Conservation (phyloP, 1,284 basidiomycete species). For the Tremellales sp. region DNA sequence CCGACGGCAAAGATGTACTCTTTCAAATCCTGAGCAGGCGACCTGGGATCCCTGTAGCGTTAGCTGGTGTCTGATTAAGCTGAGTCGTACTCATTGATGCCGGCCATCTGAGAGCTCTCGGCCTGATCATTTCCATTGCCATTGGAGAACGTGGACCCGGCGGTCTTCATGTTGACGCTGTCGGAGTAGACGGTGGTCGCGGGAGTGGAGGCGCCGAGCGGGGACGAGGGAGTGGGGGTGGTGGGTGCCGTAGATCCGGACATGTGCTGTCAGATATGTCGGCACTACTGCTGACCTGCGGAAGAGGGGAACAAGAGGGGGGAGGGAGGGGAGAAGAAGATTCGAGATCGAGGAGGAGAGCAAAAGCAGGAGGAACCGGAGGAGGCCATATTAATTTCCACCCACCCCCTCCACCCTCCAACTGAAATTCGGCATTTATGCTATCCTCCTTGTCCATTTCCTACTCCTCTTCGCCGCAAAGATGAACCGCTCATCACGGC, state of each 20-base stretch:
- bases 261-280: too few relatives aligned
- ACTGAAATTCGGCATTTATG: background rate
- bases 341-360: background rate
- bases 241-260: background rate
- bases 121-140: constrained; percentile 11
- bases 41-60: too few relatives aligned
- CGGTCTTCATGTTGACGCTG: constrained; percentile 1
- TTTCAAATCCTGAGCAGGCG: constrained; percentile 2
- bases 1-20: constrained; percentile 39
- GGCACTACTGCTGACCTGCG: too few relatives aligned
- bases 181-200: constrained; percentile 9
- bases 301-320: too few relatives aligned
- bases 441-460: background rate
- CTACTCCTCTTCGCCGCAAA: background rate
- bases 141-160: background rate
- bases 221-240: background rate
- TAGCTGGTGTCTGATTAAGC: too few relatives aligned
- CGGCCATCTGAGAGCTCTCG: constrained; percentile 23
- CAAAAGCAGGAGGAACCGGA: background rate
- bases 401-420: constrained; percentile 8
- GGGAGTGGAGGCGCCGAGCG: background rate
- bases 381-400: background rate
- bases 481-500: constrained; percentile 9
- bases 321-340: background rate
- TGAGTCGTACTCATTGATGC: constrained; percentile 7